phyloP scores from a whole-genome alignment of 495 filamentous ascomycete genomes.

The Annulohypoxylon bovei region DNA sequence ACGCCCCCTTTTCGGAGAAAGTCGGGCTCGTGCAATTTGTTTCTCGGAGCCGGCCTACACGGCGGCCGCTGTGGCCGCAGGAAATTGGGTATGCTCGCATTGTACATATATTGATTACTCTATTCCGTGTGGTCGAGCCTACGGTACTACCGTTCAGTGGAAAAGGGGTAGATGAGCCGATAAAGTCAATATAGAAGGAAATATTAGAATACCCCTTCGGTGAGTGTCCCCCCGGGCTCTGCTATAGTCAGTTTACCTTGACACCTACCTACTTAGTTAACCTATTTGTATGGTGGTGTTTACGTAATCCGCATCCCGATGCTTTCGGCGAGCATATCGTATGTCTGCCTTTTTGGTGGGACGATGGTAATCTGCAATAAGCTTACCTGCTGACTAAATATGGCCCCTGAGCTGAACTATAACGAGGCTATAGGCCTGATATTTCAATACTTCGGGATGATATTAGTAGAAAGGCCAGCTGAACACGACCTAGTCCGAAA shows the following conservation, averaged over 20 bases:
- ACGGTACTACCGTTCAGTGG: not conserved
- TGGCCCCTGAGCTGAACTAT: conserved; percentile 31
- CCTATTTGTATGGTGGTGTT: conserved; percentile 19
- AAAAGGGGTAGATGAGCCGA: not conserved
- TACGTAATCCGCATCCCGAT: conserved; percentile 9
- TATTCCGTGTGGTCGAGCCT: not conserved
- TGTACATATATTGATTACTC: not conserved
- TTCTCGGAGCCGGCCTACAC: not conserved
- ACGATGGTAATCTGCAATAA: not conserved
- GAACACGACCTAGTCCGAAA: conserved; percentile 46
- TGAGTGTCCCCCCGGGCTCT: not conserved
- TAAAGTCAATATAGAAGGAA: not conserved
- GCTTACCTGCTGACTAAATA: not conserved
- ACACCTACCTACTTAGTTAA: conserved; percentile 1
- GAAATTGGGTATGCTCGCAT: not conserved
- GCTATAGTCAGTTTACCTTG: conserved; percentile 7
- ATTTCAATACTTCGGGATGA: conserved; percentile 39
- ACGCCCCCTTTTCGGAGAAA: conserved; percentile 8
- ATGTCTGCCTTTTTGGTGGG: not conserved
- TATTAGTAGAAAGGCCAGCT: conserved; percentile 1
- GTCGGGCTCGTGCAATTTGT: not conserved
- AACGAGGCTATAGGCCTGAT: conserved; percentile 52
- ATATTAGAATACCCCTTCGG: not conserved
- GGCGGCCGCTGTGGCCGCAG: not conserved
- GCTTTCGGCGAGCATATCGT: conserved; percentile 3